Percentiles rank a stretch among this genome's conserved stretches.
Conservation (phyloP, 1,139 yeast genomes). For the Taphrina communis region DNA sequence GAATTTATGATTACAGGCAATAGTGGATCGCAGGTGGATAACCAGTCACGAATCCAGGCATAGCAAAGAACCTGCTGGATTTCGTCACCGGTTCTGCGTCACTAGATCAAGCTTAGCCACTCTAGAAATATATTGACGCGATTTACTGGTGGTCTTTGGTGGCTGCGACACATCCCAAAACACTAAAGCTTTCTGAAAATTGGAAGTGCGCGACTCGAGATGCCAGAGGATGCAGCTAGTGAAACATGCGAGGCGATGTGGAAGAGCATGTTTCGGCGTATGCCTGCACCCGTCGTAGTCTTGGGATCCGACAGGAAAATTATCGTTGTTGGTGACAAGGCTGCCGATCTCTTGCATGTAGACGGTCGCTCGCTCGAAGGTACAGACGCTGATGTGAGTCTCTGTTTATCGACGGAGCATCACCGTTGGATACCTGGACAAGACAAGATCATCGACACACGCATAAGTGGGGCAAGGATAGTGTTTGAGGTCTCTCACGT, state of each 20-base stretch:
- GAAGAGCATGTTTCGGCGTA: slow-evolving; percentile 12
- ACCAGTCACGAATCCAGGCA: too few relatives aligned
- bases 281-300: slow-evolving; percentile 27
- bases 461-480: slow-evolving; percentile 16
- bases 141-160: too few relatives aligned
- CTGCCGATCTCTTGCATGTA: slow-evolving; percentile 8
- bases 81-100: too few relatives aligned
- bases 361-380: slow-evolving; percentile 7
- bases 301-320: slow-evolving; percentile 9
- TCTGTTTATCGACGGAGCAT: slow-evolving; percentile 12
- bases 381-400: slow-evolving; percentile 1
- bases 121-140: too few relatives aligned
- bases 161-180: too few relatives aligned
- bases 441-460: slow-evolving; percentile 29
- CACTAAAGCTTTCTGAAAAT: too few relatives aligned
- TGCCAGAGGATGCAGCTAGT: background rate
- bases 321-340: slow-evolving; percentile 26
- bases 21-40: too few relatives aligned
- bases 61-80: too few relatives aligned
- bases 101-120: too few relatives aligned
- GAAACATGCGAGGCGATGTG: background rate
- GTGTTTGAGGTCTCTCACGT: slow-evolving; percentile 18
- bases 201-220: background rate
- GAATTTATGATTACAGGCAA: too few relatives aligned
- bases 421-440: slow-evolving; percentile 12